Conservation (phyloP, 163 green algal species). For the Trebouxia gelatinosa region DNA sequence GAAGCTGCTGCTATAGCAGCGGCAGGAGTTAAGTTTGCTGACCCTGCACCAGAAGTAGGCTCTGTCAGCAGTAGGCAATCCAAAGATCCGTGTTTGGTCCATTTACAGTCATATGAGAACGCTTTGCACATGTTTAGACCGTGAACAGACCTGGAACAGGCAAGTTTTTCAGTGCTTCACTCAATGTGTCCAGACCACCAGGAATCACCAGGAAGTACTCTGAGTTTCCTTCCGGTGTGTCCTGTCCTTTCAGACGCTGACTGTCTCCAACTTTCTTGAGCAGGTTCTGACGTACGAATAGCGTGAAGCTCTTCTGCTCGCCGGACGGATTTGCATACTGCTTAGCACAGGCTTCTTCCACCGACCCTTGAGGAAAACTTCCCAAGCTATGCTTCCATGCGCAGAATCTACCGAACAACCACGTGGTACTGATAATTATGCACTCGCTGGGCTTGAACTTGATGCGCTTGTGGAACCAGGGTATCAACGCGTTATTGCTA, state of each 20-base stretch:
- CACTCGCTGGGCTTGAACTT: constrained; percentile 11
- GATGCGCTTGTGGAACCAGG: constrained; percentile 28
- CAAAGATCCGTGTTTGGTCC: too few species aligned
- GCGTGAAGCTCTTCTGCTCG: constrained; percentile 31
- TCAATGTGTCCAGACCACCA: constrained; percentile 23
- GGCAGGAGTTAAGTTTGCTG: too few species aligned
- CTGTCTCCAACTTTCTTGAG: constrained; percentile 18
- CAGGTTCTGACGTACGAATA: constrained; percentile 26
- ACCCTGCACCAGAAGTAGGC: too few species aligned
- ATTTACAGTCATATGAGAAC: too few species aligned
- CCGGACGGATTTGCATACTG: constrained; percentile 17
- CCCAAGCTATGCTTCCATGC: not conserved
- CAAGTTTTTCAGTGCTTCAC: not conserved
- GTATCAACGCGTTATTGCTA: constrained; percentile 24
- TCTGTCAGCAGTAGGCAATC: too few species aligned
- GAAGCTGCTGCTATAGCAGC: too few species aligned
- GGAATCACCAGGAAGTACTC: constrained; percentile 27
- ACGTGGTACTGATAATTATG: constrained; percentile 28
- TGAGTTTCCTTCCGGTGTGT: constrained; percentile 3
- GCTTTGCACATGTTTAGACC: not conserved
- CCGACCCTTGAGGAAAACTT: not conserved
- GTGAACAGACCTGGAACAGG: not conserved
- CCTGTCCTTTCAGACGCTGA: constrained; percentile 25
- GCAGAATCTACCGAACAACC: constrained; percentile 5
- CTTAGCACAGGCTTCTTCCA: constrained; percentile 18